Evolutionary conservation across 1,284 basidiomycete species (phyloP).

Genomic region (Cutaneotrichosporon dermatis): DNA sequence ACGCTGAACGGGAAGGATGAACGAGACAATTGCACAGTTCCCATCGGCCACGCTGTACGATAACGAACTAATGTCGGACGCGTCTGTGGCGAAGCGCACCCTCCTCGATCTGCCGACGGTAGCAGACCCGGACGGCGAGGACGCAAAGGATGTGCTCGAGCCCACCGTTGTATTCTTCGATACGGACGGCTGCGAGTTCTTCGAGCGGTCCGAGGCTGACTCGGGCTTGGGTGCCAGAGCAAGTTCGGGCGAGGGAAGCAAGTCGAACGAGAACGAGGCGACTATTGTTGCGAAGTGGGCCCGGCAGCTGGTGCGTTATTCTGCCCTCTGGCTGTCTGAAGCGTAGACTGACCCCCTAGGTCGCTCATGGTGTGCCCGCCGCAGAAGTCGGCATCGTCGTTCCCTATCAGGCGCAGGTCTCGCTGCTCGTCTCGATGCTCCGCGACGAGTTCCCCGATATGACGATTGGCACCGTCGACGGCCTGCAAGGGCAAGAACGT

Average conservation of each 20-base stretch:
- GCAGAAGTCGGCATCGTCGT: constrained; percentile 83
- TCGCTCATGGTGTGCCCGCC: constrained; percentile 64
- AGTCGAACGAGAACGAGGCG: constrained; percentile 90
- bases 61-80: constrained; percentile 65
- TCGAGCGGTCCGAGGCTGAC: constrained; percentile 58
- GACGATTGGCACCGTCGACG: constrained; percentile 87
- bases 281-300: constrained; percentile 78
- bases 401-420: constrained; percentile 92
- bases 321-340: too few species aligned
- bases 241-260: constrained; percentile 70
- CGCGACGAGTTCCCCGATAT: constrained; percentile 67
- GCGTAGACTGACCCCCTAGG: constrained; percentile 48
- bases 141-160: constrained; percentile 62
- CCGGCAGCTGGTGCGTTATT: constrained; percentile 59
- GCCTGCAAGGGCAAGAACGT: constrained; percentile 82
- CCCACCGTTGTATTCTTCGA: constrained; percentile 89
- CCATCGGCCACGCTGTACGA: constrained; percentile 79
- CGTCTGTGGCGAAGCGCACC: constrained; percentile 65
- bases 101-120: constrained; percentile 67
- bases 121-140: constrained; percentile 53
- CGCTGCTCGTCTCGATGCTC: constrained; percentile 67
- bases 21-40: constrained; percentile 76
- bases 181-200: constrained; percentile 87
- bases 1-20: constrained; percentile 62
- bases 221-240: constrained; percentile 11